A percentile compares a stretch with the other conserved stretches of the same genome.
These are phyloP conservation scores for Nicotiana sylvestris DNA, from an alignment of 257 asterid species.

Conservation along the genomic window DNA sequence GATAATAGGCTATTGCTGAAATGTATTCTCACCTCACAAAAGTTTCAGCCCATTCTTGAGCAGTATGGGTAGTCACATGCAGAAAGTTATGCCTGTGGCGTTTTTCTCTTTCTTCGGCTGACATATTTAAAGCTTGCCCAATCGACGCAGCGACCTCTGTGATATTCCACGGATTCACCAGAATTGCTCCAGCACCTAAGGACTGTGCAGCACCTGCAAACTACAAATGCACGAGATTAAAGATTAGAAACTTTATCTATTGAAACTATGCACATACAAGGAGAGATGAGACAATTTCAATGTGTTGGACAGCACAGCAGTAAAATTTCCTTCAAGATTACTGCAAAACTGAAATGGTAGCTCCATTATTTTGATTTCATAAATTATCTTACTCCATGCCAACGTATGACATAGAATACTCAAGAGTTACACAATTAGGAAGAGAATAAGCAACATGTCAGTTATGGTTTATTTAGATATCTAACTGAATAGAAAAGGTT, in stretches of 20 bases:
- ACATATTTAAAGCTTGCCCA: slow-evolving; percentile 76
- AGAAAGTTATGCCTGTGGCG: slow-evolving; percentile 81
- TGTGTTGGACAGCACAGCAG: not conserved
- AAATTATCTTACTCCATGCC: not conserved
- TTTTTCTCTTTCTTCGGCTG: slow-evolving; percentile 81
- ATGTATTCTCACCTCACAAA: slow-evolving; percentile 71
- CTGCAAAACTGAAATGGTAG: not conserved
- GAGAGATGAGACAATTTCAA: not conserved
- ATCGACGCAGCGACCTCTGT: slow-evolving; percentile 71
- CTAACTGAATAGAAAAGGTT: not conserved
- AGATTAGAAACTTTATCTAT: not conserved
- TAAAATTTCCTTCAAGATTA: not conserved
- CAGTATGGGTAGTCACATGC: slow-evolving; percentile 93
- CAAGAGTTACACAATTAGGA: not conserved
- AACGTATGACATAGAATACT: not conserved
- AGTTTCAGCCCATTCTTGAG: slow-evolving; percentile 98
- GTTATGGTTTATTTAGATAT: not conserved
- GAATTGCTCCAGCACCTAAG: slow-evolving; percentile 97
- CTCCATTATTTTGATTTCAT: not conserved
- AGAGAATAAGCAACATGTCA: not conserved
- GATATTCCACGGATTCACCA: slow-evolving; percentile 97
- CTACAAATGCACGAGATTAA: slow-evolving; percentile 27
- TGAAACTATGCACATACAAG: not conserved
- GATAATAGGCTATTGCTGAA: not conserved
- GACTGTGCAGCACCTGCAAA: slow-evolving; percentile 99